phyloP scores from a whole-genome alignment of 1,284 basidiomycete species.

The Apiotrichum sp. region DNA sequence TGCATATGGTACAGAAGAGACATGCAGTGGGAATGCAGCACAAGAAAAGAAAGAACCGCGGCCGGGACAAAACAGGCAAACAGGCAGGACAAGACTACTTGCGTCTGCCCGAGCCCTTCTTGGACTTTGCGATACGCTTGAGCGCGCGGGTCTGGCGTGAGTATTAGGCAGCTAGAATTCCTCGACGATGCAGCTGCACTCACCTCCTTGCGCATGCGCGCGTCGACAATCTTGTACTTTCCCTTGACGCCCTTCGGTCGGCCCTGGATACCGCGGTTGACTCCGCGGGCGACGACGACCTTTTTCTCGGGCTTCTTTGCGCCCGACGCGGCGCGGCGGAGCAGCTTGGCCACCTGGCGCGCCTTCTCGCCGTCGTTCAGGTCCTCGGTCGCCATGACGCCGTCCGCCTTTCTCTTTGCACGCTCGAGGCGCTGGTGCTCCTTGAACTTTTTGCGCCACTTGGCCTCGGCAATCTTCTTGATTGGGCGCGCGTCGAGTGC shows the following conservation, averaged over 20 bases:
- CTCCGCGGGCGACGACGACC: constrained; percentile 86
- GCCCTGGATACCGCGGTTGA: constrained; percentile 83
- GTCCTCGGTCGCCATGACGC: constrained; percentile 81
- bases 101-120: constrained; percentile 23
- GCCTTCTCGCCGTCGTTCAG: constrained; percentile 94
- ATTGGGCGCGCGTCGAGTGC: constrained; percentile 95
- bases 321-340: constrained; percentile 67
- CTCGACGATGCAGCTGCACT: constrained; percentile 2
- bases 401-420: constrained; percentile 94
- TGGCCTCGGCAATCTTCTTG: constrained; percentile 98
- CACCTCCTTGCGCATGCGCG: constrained; percentile 46
- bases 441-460: constrained; percentile 92
- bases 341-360: constrained; percentile 82
- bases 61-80: too few species aligned
- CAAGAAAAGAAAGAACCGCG: neutral
- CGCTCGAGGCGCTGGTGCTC: constrained; percentile 80
- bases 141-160: constrained; percentile 26
- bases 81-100: neutral
- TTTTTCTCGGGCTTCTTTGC: constrained; percentile 60
- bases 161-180: neutral
- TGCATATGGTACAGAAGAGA: constrained; percentile 13
- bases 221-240: constrained; percentile 83
- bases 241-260: constrained; percentile 95
- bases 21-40: neutral
- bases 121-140: constrained; percentile 40